phyloP scores from a whole-genome alignment of 1,139 yeast species.

The Kodamaea sp. region DNA sequence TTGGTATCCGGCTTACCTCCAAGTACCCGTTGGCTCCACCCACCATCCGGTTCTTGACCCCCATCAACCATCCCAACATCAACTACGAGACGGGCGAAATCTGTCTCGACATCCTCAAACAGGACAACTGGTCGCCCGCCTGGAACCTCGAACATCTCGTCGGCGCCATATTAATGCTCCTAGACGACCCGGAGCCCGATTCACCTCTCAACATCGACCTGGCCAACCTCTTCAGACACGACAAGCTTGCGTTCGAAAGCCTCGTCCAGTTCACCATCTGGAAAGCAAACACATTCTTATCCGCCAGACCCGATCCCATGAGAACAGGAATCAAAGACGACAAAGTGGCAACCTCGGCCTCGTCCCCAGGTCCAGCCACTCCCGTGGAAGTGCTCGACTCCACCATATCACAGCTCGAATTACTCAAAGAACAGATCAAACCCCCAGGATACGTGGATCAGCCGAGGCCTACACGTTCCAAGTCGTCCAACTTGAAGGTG shows the following conservation, averaged over 20 bases:
- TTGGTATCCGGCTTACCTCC: slow-evolving; percentile 51
- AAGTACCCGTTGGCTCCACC: slow-evolving; percentile 78
- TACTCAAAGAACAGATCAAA: slow-evolving; percentile 9
- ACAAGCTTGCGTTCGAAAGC: slow-evolving; percentile 56
- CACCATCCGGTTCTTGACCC: slow-evolving; percentile 56
- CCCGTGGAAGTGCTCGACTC: slow-evolving; percentile 6
- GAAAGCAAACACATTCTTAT: slow-evolving; percentile 30
- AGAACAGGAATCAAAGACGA: slow-evolving; percentile 8
- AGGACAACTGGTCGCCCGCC: slow-evolving; percentile 80
- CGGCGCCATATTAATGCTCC: slow-evolving; percentile 66
- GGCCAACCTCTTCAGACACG: slow-evolving; percentile 69
- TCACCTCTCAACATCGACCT: slow-evolving; percentile 85
- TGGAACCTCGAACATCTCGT: slow-evolving; percentile 77
- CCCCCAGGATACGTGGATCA: slow-evolving; percentile 2
- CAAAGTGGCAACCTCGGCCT: neutral
- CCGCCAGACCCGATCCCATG: slow-evolving; percentile 6
- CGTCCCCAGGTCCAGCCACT: slow-evolving; percentile 1
- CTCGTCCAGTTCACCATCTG: slow-evolving; percentile 63
- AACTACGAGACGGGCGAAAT: slow-evolving; percentile 61
- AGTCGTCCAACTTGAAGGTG: slow-evolving; percentile 17
- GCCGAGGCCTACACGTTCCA: slow-evolving; percentile 5
- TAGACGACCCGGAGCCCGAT: slow-evolving; percentile 80
- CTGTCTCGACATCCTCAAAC: slow-evolving; percentile 76
- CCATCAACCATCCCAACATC: slow-evolving; percentile 75
- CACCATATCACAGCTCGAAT: slow-evolving; percentile 8